phyloP scores from a whole-genome alignment of 2,329 filamentous ascomycete species.

The Pezizomycotina sp. region DNA sequence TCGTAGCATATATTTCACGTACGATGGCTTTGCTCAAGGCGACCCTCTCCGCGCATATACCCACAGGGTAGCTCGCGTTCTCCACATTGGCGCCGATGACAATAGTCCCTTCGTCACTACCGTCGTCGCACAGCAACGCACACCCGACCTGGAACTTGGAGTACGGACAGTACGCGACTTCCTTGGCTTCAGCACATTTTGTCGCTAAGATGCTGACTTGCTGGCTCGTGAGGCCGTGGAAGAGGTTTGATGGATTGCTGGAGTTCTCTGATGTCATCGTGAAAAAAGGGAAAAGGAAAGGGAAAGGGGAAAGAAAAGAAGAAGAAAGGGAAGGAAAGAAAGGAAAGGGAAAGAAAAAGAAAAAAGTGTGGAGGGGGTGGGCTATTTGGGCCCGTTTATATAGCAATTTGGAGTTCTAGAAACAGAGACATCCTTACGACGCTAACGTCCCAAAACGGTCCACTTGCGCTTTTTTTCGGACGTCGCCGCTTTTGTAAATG shows the following conservation, averaged over 20 bases:
- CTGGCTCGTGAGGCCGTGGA: slow-evolving; percentile 37
- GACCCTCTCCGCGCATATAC: slow-evolving; percentile 90
- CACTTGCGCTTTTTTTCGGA: too few species aligned
- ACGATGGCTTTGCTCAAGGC: slow-evolving; percentile 66
- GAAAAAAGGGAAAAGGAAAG: neutral
- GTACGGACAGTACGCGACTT: slow-evolving; percentile 77
- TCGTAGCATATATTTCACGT: too few species aligned
- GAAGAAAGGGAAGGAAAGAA: neutral
- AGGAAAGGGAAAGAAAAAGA: slow-evolving; percentile 1
- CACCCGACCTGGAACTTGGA: slow-evolving; percentile 83
- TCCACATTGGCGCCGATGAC: slow-evolving; percentile 77
- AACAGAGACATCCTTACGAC: too few species aligned
- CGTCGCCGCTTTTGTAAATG: too few species aligned
- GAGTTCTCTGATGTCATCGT: neutral
- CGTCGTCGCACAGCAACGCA: slow-evolving; percentile 48
- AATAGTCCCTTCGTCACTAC: slow-evolving; percentile 36
- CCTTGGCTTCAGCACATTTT: slow-evolving; percentile 54
- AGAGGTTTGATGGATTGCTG: neutral
- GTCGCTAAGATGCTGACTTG: slow-evolving; percentile 50
- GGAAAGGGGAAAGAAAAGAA: neutral
- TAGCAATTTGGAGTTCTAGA: too few species aligned
- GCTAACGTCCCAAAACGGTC: too few species aligned
- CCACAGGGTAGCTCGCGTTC: slow-evolving; percentile 82
- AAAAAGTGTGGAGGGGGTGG: slow-evolving; percentile 1
- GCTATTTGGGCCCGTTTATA: slow-evolving; percentile 5